Evolutionary conservation across 2,329 filamentous ascomycete genomes (phyloP).

Genomic region (Aspergillus tanneri): DNA sequence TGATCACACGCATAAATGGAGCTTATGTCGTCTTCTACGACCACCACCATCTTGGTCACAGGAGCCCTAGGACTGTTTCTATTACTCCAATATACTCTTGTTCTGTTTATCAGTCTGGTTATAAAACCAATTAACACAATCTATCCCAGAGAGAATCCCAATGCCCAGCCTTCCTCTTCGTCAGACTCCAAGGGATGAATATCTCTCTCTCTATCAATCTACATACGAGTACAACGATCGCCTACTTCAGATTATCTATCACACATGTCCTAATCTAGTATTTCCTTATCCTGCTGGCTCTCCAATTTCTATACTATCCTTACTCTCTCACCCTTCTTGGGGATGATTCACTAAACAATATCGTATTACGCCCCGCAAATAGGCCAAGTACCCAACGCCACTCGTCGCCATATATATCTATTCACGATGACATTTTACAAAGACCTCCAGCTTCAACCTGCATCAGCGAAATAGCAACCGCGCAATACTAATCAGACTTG

Average conservation of each 20-base stretch:
- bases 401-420: too few relatives aligned
- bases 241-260: neutral
- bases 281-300: too few relatives aligned
- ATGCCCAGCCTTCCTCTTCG: neutral
- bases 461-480: neutral
- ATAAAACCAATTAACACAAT: neutral
- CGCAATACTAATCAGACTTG: neutral
- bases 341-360: too few relatives aligned
- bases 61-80: neutral
- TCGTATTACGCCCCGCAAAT: too few relatives aligned
- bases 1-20: conserved; percentile 15
- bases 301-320: too few relatives aligned
- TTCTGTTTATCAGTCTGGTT: neutral
- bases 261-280: neutral
- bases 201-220: neutral
- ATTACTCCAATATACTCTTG: neutral
- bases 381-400: too few relatives aligned
- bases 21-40: conserved; percentile 3
- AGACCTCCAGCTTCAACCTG: neutral
- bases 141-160: neutral
- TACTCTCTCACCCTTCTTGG: too few relatives aligned
- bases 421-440: neutral
- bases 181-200: neutral
- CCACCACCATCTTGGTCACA: neutral
- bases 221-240: neutral